Evolutionary conservation across 352 stramenopile species (phyloP).

Genomic region (Phytopythium oedochilum): DNA sequence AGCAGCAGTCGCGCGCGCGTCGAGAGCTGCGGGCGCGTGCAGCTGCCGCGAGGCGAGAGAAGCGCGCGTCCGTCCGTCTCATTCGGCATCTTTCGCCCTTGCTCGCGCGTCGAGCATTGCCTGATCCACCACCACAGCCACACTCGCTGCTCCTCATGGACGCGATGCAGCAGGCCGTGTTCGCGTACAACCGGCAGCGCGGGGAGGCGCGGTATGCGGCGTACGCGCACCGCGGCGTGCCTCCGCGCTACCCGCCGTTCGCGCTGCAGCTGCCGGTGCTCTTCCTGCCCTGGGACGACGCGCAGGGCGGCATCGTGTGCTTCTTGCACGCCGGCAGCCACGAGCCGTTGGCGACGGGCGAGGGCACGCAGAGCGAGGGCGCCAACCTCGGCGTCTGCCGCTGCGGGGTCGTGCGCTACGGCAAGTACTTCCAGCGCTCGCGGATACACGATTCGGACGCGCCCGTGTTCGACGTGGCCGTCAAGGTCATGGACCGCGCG

Average conservation of each 20-base stretch:
- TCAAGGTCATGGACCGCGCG: constrained; percentile 73
- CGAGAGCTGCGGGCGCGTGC: neutral
- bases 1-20: neutral
- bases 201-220: constrained; percentile 47
- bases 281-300: constrained; percentile 65
- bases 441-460: constrained; percentile 10
- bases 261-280: constrained; percentile 58
- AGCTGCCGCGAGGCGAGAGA: neutral
- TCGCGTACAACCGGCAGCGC: constrained; percentile 68
- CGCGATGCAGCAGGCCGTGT: constrained; percentile 58
- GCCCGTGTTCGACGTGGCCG: constrained; percentile 46
- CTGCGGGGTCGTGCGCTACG: constrained; percentile 68
- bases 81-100: constrained; percentile 1
- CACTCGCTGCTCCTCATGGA: no score
- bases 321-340: constrained; percentile 51
- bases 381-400: constrained; percentile 60
- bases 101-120: no score
- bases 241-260: constrained; percentile 67
- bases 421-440: constrained; percentile 65
- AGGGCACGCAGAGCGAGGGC: constrained; percentile 40
- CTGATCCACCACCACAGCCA: no score
- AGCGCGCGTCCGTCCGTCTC: no score
- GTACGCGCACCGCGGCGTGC: constrained; percentile 59
- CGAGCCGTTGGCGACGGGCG: constrained; percentile 27
- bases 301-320: constrained; percentile 57